Percentiles rank a stretch among this genome's conserved stretches.
Evolutionary conservation across 768 basidiomycete species (phyloP).

Genomic region (Psilocybe cubensis): DNA sequence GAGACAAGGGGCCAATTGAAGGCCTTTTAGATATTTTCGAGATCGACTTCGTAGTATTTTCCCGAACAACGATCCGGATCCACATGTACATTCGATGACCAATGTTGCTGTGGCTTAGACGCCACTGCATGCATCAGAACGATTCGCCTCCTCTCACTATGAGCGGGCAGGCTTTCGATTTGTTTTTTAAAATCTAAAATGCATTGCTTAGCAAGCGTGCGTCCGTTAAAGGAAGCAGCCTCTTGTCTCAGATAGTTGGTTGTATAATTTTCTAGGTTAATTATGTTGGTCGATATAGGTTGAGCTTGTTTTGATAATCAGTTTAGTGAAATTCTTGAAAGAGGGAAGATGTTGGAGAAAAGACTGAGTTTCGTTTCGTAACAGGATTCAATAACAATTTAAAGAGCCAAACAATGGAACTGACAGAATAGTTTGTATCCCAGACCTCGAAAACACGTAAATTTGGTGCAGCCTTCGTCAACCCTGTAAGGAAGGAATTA

Average conservation of each 20-base stretch:
- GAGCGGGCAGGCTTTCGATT: constrained; percentile 2
- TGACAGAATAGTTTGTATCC: background rate
- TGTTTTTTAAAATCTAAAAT: background rate
- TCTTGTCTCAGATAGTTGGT: too few relatives aligned
- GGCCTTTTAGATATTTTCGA: too few relatives aligned
- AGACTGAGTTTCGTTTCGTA: background rate
- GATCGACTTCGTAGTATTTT: background rate
- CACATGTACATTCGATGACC: background rate
- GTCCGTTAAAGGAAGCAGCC: background rate
- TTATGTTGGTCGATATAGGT: background rate
- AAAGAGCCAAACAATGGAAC: background rate
- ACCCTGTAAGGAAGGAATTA: background rate
- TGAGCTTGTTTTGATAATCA: background rate
- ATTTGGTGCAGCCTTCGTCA: constrained; percentile 20
- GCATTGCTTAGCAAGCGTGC: background rate
- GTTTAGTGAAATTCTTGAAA: constrained; percentile 9
- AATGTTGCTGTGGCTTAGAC: background rate
- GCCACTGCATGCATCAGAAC: background rate
- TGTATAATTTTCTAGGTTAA: too few relatives aligned
- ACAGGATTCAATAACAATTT: background rate
- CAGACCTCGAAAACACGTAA: constrained; percentile 17
- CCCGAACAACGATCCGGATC: background rate
- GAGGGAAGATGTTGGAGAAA: constrained; percentile 4
- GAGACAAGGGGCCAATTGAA: too few relatives aligned
- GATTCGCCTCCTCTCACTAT: constrained; percentile 3